Evolutionary conservation across 306 rosid genomes (phyloP).

Genomic region (Quercus gilva): DNA sequence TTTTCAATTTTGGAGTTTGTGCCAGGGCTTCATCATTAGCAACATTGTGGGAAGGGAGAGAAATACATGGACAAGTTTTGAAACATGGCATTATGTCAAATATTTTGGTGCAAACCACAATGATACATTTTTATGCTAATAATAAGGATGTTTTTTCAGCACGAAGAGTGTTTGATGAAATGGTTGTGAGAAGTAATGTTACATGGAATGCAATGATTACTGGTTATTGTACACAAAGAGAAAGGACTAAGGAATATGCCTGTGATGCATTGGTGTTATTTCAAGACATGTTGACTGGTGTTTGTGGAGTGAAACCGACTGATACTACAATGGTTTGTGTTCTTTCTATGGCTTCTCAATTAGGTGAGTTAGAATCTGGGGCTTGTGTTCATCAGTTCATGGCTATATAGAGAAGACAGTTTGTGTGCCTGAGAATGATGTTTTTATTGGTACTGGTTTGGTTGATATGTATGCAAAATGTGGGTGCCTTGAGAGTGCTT

Average conservation of each 20-base stretch:
- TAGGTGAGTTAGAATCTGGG: slow-evolving; percentile 58
- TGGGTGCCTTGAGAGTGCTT: slow-evolving; percentile 58
- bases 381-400: slow-evolving; percentile 64
- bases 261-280: slow-evolving; percentile 50
- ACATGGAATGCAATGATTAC: slow-evolving; percentile 79
- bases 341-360: slow-evolving; percentile 65
- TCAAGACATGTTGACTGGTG: slow-evolving; percentile 51
- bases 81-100: slow-evolving; percentile 52
- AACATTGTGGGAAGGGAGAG: slow-evolving; percentile 51
- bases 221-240: slow-evolving; percentile 59
- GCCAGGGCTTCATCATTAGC: slow-evolving; percentile 60
- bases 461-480: slow-evolving; percentile 89
- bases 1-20: slow-evolving; percentile 69
- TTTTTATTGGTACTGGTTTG: slow-evolving; percentile 73
- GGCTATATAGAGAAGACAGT: slow-evolving; percentile 56
- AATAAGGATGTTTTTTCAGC: slow-evolving; percentile 56
- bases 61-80: slow-evolving; percentile 45
- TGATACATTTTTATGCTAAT: slow-evolving; percentile 52
- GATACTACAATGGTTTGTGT: slow-evolving; percentile 66
- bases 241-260: slow-evolving; percentile 29
- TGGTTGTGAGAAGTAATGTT: slow-evolving; percentile 46
- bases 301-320: slow-evolving; percentile 48
- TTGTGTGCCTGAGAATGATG: slow-evolving; percentile 53
- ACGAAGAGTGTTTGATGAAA: slow-evolving; percentile 68
- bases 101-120: slow-evolving; percentile 54